A percentile compares a stretch with the other conserved stretches of the same genome.
These are phyloP conservation scores for Exophiala bonariae DNA, from an alignment of 2,329 filamentous ascomycete genomes.

Conservation along the genomic window DNA sequence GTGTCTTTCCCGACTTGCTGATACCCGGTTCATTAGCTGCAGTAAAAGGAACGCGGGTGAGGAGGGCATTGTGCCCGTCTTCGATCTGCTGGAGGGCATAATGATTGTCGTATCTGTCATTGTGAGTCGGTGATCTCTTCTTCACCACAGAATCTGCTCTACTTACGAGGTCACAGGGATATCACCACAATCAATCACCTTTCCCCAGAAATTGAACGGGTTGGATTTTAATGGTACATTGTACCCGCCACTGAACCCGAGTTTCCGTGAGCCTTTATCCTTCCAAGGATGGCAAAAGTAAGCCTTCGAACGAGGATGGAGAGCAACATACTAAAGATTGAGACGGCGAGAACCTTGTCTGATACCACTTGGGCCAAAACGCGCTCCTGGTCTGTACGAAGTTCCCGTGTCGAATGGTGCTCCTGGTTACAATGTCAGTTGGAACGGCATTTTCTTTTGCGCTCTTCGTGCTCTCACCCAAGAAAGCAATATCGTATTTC, in stretches of 20 bases:
- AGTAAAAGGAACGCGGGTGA: slow-evolving; percentile 70
- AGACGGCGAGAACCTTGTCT: slow-evolving; percentile 81
- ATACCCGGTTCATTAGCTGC: slow-evolving; percentile 67
- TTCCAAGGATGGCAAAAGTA: slow-evolving; percentile 16
- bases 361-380: slow-evolving; percentile 82
- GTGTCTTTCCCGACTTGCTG: slow-evolving; percentile 70
- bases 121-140: not conserved
- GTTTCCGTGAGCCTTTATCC: slow-evolving; percentile 45
- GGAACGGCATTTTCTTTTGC: not conserved
- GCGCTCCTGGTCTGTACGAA: slow-evolving; percentile 78
- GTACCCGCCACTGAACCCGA: slow-evolving; percentile 72
- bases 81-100: slow-evolving; percentile 84
- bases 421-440: slow-evolving; percentile 45
- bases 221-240: slow-evolving; percentile 79
- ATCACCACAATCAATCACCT: slow-evolving; percentile 78
- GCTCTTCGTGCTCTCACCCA: slow-evolving; percentile 52
- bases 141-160: not conserved
- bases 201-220: slow-evolving; percentile 79
- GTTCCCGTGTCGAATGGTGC: slow-evolving; percentile 85
- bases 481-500: slow-evolving; percentile 82
- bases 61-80: slow-evolving; percentile 74
- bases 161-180: slow-evolving; percentile 80
- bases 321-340: slow-evolving; percentile 74
- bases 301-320: slow-evolving; percentile 24
- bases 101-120: slow-evolving; percentile 71